A percentile compares a stretch with the other conserved stretches of the same genome.
These are phyloP conservation scores for Pisolithus albus DNA, from an alignment of 768 basidiomycete genomes.

Conservation along the genomic window DNA sequence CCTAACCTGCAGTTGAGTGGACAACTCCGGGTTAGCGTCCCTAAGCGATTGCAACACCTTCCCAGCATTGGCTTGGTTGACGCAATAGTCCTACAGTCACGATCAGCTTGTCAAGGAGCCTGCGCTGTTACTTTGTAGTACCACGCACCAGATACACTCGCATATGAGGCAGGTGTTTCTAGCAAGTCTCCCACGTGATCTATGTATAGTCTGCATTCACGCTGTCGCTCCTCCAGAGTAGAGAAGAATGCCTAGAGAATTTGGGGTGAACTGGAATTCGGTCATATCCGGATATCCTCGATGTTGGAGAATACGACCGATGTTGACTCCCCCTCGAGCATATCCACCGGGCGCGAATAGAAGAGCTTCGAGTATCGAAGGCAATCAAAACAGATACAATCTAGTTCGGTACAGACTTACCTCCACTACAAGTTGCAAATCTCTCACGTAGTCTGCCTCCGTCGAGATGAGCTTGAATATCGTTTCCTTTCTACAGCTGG, in stretches of 20 bases:
- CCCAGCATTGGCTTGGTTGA: constrained; percentile 77
- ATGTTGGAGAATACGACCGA: constrained; percentile 87
- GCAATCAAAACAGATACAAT: constrained; percentile 1
- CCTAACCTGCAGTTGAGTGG: too few relatives aligned
- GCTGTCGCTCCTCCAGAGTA: constrained; percentile 85
- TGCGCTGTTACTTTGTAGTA: background rate
- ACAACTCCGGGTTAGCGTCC: too few relatives aligned
- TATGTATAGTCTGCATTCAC: constrained; percentile 84
- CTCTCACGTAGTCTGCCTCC: constrained; percentile 83
- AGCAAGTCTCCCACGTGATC: constrained; percentile 86
- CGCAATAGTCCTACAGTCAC: constrained; percentile 67
- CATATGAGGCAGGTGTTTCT: constrained; percentile 68
- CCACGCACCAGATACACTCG: constrained; percentile 65
- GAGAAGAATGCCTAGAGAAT: constrained; percentile 66
- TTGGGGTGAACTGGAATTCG: background rate
- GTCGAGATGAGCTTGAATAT: constrained; percentile 95
- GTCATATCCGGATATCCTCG: constrained; percentile 60
- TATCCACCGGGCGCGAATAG: constrained; percentile 61
- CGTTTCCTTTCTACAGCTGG: constrained; percentile 66
- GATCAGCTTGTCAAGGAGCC: background rate
- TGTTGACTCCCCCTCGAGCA: constrained; percentile 70
- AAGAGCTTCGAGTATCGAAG: constrained; percentile 45
- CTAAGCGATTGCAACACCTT: constrained; percentile 57
- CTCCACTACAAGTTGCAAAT: constrained; percentile 88
- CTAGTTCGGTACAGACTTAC: constrained; percentile 33